These are phyloP conservation scores for Poa pratensis DNA, from an alignment of 176 grass and related monocot species.

Conservation along the genomic window DNA sequence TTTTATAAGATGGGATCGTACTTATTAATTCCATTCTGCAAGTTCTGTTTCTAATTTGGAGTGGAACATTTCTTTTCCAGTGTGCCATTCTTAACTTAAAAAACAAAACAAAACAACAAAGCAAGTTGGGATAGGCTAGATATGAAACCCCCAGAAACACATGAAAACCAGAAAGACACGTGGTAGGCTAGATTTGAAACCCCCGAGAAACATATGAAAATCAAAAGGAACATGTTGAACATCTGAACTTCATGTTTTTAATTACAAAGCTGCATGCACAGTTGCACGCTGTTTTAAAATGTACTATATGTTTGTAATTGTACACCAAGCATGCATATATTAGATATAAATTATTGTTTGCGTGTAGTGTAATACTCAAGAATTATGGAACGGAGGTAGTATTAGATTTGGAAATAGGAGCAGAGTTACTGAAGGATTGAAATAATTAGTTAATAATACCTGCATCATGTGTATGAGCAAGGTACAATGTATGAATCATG, in stretches of 20 bases:
- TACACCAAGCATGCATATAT: neutral
- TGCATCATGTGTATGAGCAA: neutral
- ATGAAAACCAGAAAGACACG: no score
- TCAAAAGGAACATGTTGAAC: no score
- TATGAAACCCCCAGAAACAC: no score
- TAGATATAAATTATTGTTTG: slow-evolving; percentile 16
- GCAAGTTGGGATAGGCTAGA: no score
- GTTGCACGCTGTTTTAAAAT: neutral
- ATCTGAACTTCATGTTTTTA: neutral
- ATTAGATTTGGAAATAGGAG: slow-evolving; percentile 24
- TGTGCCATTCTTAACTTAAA: neutral
- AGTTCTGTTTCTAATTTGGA: slow-evolving; percentile 10
- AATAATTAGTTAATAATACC: slow-evolving; percentile 6
- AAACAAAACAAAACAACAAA: no score
- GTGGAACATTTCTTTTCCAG: neutral
- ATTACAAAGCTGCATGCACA: neutral
- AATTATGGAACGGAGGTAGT: no score
- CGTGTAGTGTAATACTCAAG: neutral
- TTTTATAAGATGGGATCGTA: neutral
- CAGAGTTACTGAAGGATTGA: neutral
- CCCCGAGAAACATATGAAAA: no score
- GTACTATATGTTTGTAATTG: neutral
- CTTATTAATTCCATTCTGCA: neutral
- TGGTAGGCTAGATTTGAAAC: no score
- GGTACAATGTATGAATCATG: neutral